phyloP scores from a whole-genome alignment of 2,329 filamentous ascomycete genomes.

The Calonectria fujianensis region DNA sequence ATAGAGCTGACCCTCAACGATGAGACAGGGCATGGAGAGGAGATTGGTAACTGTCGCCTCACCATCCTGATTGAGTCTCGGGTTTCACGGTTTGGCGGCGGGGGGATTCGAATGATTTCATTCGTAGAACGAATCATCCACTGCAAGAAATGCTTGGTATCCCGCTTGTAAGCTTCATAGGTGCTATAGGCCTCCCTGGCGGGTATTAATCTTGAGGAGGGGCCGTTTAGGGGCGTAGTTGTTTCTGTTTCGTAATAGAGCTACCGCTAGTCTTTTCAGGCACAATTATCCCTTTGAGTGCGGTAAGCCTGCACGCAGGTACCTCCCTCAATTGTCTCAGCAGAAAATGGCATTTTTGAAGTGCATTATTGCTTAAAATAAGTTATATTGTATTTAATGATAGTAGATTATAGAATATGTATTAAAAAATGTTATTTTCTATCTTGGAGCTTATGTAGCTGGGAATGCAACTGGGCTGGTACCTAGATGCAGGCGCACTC shows the following conservation, averaged over 20 bases:
- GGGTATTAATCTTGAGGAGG: neutral
- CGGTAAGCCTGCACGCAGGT: no score
- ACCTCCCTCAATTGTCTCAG: no score
- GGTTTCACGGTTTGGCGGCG: no score
- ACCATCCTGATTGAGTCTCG: neutral
- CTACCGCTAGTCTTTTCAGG: neutral
- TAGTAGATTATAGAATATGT: no score
- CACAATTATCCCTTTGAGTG: no score
- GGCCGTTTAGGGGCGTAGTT: neutral
- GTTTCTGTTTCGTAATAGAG: neutral
- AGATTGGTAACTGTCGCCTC: neutral
- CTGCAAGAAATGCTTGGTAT: neutral
- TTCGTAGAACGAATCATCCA: neutral
- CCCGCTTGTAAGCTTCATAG: neutral
- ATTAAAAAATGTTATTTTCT: no score
- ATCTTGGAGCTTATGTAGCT: no score
- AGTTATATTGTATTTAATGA: no score
- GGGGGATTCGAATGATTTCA: neutral
- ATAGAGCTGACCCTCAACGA: neutral
- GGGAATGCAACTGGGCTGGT: no score
- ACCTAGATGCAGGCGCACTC: no score
- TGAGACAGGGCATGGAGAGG: neutral
- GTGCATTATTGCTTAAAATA: no score
- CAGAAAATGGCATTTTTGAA: no score
- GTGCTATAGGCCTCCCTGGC: neutral